A percentile compares a stretch with the other conserved stretches of the same genome.
Conservation (phyloP, 202 grass and related monocot genomes). For the Cymbopogon flexuosus region DNA sequence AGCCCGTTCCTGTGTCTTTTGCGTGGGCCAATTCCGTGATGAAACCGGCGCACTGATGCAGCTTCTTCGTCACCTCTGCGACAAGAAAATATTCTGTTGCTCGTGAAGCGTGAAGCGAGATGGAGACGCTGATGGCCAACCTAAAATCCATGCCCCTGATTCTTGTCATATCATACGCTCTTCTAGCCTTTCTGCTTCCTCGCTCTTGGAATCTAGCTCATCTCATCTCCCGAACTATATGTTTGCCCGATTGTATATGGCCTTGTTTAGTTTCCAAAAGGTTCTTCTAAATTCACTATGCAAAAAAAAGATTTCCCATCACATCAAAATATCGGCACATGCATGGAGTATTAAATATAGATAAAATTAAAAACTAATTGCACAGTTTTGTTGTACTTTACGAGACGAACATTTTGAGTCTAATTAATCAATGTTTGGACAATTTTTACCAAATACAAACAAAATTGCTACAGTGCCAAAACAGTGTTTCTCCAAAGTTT, state of each 20-base stretch:
- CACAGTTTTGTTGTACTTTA: no score
- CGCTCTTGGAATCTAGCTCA: background rate
- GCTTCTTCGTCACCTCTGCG: background rate
- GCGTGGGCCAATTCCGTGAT: background rate
- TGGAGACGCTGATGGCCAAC: constrained; percentile 1
- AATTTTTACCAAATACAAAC: no score
- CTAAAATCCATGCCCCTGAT: background rate
- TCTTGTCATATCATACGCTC: background rate
- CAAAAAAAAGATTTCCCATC: no score
- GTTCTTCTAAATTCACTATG: no score
- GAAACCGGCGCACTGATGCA: background rate
- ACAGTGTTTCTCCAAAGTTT: no score
- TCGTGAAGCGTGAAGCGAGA: background rate
- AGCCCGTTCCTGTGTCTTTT: background rate
- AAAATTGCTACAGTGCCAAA: no score
- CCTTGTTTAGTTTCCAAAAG: no score
- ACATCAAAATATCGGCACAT: no score
- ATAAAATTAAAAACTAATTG: no score
- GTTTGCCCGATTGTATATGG: background rate
- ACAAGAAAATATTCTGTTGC: background rate
- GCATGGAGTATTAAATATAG: no score
- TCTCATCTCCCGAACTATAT: background rate
- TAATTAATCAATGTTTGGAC: no score
- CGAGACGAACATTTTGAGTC: no score
- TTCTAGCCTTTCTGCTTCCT: background rate